Base-by-base conservation (phyloP, 208 protist species). In the Crithidia thermophila region DNA sequence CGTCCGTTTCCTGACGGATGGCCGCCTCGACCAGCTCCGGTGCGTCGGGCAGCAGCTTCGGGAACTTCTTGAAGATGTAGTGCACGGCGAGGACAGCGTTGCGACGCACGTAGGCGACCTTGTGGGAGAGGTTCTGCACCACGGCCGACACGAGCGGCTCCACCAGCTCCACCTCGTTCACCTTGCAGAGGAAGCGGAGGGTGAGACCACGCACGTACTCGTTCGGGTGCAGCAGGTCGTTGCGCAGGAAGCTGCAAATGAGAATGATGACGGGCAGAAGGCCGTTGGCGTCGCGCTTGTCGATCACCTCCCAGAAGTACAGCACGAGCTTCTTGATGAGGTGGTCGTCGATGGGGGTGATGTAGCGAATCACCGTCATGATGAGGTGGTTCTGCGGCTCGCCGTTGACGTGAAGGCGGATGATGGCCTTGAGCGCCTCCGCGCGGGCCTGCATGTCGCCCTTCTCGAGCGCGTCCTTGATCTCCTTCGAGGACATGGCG, bases 141-240 rank as follows among this genome's bases (percentile, higher is more conserved):
- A 99, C 85, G 18, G 92, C 79, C 3, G 94, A 93, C 45, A 99
- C 87, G 20, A 99, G 94, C n/a, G 97, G 96, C 79, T 99, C 98
- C 21, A 99, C 82, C 10, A 99, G 72, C 42, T 99, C 98, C 42
- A 87, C 62, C 72, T 99, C 96, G 56, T 95, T 95, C 27, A 99
- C 73, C 75, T 98, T 98, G 87, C 95, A 99, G 14, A 99, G 72
- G 75, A 99, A 99, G 61, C 98, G 93, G 45, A 99, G 85, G 28
- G 98, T 99, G 31, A 93, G 87, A 34, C 98, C 98, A 0, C 98
- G 87, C 37, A 99, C 84, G 76, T 98, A 99, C 89, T 99, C 98
- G 79, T 99, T 99, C 8, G 98, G 97, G 77, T 99, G 98, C 49
- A 94, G 87, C 23, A 99, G 83, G 79, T 99, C 98, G 60, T 97